phyloP scores from a whole-genome alignment of 371 early-diverging fungal species.

The Mucor indicus region DNA sequence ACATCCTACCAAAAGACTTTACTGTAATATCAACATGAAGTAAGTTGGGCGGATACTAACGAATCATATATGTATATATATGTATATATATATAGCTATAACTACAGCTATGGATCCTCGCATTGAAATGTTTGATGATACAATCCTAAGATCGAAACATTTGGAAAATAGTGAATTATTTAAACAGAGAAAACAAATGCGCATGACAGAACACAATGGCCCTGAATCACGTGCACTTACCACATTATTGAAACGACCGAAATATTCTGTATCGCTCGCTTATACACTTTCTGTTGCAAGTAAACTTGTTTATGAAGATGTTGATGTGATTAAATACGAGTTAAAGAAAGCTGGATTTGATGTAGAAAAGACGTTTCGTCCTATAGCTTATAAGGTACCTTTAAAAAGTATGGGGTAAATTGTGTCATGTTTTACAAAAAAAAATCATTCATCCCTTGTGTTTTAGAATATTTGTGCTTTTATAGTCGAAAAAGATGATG shows the following conservation, averaged over 20 bases:
- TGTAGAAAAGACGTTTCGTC: constrained; percentile 48
- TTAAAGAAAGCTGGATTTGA: constrained; percentile 54
- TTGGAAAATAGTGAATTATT: constrained; percentile 23
- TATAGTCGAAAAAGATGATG: constrained; percentile 57
- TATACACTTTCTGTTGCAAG: constrained; percentile 55
- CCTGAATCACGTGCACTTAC: constrained; percentile 13
- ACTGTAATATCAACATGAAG: constrained; percentile 14
- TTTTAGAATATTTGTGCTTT: constrained; percentile 59
- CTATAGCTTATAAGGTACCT: constrained; percentile 56
- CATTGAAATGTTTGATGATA: constrained; percentile 26
- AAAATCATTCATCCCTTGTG: not conserved
- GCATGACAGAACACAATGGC: constrained; percentile 14
- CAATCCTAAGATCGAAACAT: constrained; percentile 19
- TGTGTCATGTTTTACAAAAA: not conserved
- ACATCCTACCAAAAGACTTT: constrained; percentile 24
- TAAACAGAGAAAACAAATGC: constrained; percentile 15
- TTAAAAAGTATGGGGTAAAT: not conserved
- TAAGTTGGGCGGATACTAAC: not conserved
- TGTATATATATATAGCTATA: constrained; percentile 12
- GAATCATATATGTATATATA: not conserved
- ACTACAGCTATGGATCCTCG: constrained; percentile 34
- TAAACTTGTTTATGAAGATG: constrained; percentile 57
- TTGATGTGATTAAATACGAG: constrained; percentile 55
- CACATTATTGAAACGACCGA: constrained; percentile 22
- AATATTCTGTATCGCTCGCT: constrained; percentile 51